These are phyloP conservation scores for Aspergillus niger DNA, from an alignment of 2,329 filamentous ascomycete genomes.

Conservation along the genomic window DNA sequence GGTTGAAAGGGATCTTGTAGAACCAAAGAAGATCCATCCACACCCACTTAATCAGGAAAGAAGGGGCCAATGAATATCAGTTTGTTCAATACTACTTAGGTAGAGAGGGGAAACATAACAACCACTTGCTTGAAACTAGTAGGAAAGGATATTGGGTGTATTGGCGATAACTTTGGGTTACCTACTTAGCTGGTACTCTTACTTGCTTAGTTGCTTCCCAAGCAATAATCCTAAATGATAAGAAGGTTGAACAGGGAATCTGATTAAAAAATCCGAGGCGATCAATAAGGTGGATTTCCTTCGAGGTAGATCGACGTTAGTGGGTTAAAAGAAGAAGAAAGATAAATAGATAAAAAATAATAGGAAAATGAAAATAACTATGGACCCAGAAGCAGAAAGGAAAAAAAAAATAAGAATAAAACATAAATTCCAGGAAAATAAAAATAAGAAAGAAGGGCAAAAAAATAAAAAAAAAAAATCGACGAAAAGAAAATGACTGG, in stretches of 20 bases:
- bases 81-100: too few species aligned
- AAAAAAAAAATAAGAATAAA: neutral
- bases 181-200: too few species aligned
- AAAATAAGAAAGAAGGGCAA: neutral
- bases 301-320: neutral
- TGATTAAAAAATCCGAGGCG: neutral
- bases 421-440: neutral
- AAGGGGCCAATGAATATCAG: neutral
- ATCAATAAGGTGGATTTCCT: neutral
- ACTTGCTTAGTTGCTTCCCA: too few species aligned
- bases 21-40: neutral
- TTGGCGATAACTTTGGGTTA: too few species aligned
- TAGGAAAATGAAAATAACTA: neutral
- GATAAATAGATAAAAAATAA: neutral
- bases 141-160: too few species aligned
- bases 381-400: neutral
- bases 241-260: too few species aligned
- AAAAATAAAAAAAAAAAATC: slow-evolving; percentile 4
- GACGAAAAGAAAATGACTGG: slow-evolving; percentile 9
- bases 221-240: too few species aligned
- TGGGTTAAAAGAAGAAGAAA: neutral
- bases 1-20: neutral
- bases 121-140: too few species aligned
- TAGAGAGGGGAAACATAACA: too few species aligned
- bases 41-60: neutral